Conservation (phyloP, 306 rosid genomes). For the Ammopiptanthus mongolicus region DNA sequence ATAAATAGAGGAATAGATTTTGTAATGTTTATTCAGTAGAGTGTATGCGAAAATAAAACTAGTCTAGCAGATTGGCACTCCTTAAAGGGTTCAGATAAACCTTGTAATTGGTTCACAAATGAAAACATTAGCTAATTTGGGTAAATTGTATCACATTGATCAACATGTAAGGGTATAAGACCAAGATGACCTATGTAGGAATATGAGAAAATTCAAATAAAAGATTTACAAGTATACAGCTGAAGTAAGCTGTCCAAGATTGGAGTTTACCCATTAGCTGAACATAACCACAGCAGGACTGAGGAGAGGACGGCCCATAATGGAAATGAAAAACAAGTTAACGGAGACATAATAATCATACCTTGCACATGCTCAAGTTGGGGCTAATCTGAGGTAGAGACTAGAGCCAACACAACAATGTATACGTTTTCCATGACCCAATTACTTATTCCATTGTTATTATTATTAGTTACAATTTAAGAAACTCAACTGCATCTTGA, state of each 20-base stretch:
- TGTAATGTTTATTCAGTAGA: neutral
- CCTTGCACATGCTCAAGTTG: conserved; percentile 11
- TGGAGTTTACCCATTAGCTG: neutral
- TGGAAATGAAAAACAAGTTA: conserved; percentile 8
- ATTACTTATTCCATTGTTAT: neutral
- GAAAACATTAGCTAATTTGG: neutral
- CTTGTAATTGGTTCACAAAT: neutral
- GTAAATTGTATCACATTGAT: neutral
- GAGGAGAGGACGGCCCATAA: neutral
- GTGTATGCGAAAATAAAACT: neutral
- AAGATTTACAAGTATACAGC: neutral
- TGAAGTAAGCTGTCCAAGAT: conserved; percentile 1
- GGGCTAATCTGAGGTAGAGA: neutral
- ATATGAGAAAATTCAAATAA: neutral
- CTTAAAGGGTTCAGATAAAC: neutral
- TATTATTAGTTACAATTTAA: neutral
- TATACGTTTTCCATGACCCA: conserved; percentile 15
- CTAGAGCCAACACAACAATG: neutral
- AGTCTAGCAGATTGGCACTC: neutral
- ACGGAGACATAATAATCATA: neutral
- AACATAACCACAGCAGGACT: neutral
- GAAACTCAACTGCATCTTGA: neutral
- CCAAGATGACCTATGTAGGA: neutral
- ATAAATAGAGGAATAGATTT: neutral
- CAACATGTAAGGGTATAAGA: neutral